Evolutionary conservation across 2,329 filamentous ascomycete species (phyloP), one percentile per base, ranked within the genome.

Genomic region (Calonectria pseudoturangicola): DNA sequence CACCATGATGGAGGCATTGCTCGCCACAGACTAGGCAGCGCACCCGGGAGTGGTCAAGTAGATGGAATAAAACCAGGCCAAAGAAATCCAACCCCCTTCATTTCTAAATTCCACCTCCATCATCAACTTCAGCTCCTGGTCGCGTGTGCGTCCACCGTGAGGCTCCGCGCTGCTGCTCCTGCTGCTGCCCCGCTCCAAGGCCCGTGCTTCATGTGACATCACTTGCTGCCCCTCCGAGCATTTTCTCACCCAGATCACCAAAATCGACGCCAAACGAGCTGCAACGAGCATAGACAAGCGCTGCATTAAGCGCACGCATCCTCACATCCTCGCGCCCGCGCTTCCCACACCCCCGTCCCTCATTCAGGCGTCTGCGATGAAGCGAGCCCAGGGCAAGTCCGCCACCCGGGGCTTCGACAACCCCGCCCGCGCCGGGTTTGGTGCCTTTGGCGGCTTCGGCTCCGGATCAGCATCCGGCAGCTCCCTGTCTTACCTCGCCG

Each of bases 401-500:
- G 66, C 79, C 33, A 73, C 73, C 18, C 79, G 79, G 47, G 75
- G 73, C 39, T 80, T 78, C 70, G 74, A 78, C n/a, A 27, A 25
- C 41, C 18, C 72, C 66, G 75, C 79, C 77, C 76, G 76, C 74
- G 72, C 77, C 73, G 78, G 76, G 47, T 74, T 78, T 60, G 72
- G 77, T 56, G 73, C 60, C 56, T 79, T 79, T 51, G 79, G 79
- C 74, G 78, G 77, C 28, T 82, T 81, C 75, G 78, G 83, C 72
- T 86, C 88, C 77, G 82, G 85, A 41, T 84, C 88, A 77, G 80
- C 85, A 45, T 85, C 83, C 60, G 83, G 83, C 70, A 89, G 85
- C 77, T 87, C 87, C 8, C 89, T 99, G 47, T 98, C 96, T 54
- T 98, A 98, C 85, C 91, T 98, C 66, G 89, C 94, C 66, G 95